phyloP scores from a whole-genome alignment of 179 eudicot species.

The Heliamphora pulchella region DNA sequence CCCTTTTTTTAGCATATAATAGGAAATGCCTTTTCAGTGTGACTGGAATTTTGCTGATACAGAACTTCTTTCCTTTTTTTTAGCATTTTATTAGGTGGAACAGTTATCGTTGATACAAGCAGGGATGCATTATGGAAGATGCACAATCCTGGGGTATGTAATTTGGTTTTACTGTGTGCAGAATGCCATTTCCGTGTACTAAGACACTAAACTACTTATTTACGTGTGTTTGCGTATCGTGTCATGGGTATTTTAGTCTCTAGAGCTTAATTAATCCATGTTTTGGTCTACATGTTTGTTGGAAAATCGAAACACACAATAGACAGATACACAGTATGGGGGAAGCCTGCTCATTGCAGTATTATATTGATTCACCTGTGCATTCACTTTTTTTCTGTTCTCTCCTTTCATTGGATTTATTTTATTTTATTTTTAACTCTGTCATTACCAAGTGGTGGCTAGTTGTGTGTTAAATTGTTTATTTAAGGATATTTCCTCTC shows the following conservation, averaged over 20 bases:
- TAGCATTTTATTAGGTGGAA: constrained; percentile 60
- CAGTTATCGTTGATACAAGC: constrained; percentile 37
- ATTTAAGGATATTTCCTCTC: no score
- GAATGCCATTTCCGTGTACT: not conserved
- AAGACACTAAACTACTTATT: not conserved
- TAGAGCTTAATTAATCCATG: not conserved
- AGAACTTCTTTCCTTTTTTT: constrained; percentile 12
- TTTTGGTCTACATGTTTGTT: not conserved
- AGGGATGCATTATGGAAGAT: constrained; percentile 61
- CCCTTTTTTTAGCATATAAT: not conserved
- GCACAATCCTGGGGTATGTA: constrained; percentile 67
- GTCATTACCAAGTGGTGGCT: not conserved
- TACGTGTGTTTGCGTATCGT: not conserved
- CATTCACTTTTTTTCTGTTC: not conserved
- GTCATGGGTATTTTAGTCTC: not conserved
- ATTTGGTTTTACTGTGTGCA: not conserved
- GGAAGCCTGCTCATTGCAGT: not conserved
- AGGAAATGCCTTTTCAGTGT: not conserved
- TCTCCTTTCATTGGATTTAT: not conserved
- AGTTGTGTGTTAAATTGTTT: no score
- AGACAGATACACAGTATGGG: not conserved
- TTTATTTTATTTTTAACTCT: not conserved
- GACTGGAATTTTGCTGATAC: constrained; percentile 9
- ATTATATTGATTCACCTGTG: not conserved
- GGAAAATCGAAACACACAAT: not conserved